Evolutionary conservation across 2,329 filamentous ascomycete genomes (phyloP), one percentile per base, ranked within the genome.

Genomic region (Raffaelea albimanens): DNA sequence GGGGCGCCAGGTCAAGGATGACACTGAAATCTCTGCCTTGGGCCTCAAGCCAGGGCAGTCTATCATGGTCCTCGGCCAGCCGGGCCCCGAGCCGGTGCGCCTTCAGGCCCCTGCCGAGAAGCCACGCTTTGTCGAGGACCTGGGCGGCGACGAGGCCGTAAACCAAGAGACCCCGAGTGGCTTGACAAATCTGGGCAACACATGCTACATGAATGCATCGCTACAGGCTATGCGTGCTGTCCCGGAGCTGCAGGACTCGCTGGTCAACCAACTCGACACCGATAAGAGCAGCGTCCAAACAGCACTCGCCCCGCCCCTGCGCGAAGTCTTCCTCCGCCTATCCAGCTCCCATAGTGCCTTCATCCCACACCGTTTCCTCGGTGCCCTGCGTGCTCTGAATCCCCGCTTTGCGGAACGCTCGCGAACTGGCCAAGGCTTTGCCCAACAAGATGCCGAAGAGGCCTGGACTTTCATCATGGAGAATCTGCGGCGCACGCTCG

Each of bases 401-500:
- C 93, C 93, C 10, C 93, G 97, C 61, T 98, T 98, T 61, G 89
- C 88, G 11, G 89, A 98, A 67, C 84, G 80, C 59, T 80, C 88
- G 47, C 90, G 87, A 63, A 83, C 83, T 29, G 86, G 87, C 20
- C 75, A 83, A 49, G 89, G 87, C 7, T 97, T 84, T 61, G 90
- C 93, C n/a, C 93, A 98, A 67, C 93, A 98, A 67, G 93, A 98
- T 69, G 93, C 93, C 1, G 93, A 98, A 65, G 93, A 98, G 66
- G 93, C 91, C 42, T 98, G 91, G 89, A 93, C 91, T 19, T 91
- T 97, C 62, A 94, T 98, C 52, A 70, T 98, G 5, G 81, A 85
- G 40, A 86, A 91, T 59, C 69, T 98, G 34, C 81, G 85, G 52
- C 78, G 85, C 58, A 91, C 87, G 61, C 69, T 97, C 44, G 83